These are phyloP conservation scores for Psilocybe cyanescens DNA, from an alignment of 768 basidiomycete genomes.

Conservation along the genomic window DNA sequence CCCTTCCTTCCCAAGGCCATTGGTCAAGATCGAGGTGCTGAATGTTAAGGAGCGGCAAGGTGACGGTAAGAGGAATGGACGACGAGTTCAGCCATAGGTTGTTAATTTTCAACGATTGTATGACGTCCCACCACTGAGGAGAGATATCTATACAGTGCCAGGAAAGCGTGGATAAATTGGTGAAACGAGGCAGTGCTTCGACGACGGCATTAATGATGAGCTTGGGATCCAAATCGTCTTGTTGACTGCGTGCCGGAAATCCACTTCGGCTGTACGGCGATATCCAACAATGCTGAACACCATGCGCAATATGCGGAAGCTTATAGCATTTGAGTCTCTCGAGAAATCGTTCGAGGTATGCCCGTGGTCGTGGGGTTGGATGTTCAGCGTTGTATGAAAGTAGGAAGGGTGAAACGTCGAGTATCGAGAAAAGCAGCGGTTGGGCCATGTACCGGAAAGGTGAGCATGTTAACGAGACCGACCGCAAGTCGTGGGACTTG, in stretches of 20 bases:
- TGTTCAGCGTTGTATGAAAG: constrained; percentile 31
- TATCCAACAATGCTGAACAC: constrained; percentile 38
- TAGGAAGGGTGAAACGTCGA: constrained; percentile 40
- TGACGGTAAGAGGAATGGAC: constrained; percentile 18
- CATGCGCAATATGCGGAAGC: constrained; percentile 34
- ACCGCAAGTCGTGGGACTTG: constrained; percentile 28
- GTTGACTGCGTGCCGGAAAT: constrained; percentile 29
- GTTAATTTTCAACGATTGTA: constrained; percentile 31
- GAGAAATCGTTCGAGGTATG: constrained; percentile 33
- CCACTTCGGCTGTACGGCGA: constrained; percentile 36
- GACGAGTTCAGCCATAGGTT: constrained; percentile 39
- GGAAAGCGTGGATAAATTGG: constrained; percentile 33
- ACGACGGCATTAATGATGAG: constrained; percentile 36
- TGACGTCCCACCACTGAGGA: constrained; percentile 33
- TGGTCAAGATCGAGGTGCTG: constrained; percentile 36
- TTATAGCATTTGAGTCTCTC: constrained; percentile 35
- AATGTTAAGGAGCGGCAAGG: constrained; percentile 19
- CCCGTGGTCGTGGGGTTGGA: constrained; percentile 28
- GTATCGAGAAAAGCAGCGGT: constrained; percentile 37
- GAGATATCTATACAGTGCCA: constrained; percentile 42
- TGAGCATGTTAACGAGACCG: constrained; percentile 33
- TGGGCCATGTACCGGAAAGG: constrained; percentile 38
- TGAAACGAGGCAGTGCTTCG: constrained; percentile 31
- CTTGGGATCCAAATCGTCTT: constrained; percentile 35
- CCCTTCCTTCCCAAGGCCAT: constrained; percentile 39